These are phyloP conservation scores for Plasmodium gaboni DNA, from an alignment of 169 alveolate genomes.

Conservation along the genomic window DNA sequence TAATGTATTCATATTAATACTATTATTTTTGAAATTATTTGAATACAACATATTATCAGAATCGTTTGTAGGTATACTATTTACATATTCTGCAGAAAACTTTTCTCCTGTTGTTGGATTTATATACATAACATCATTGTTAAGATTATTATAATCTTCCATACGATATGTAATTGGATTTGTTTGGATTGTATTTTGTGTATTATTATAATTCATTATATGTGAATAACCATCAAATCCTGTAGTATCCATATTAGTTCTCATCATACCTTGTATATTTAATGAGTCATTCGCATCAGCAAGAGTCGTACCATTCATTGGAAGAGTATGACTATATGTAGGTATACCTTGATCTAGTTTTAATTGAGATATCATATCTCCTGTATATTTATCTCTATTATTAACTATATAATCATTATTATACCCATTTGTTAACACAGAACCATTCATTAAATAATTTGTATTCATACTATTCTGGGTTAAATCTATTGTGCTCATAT, in stretches of 20 bases:
- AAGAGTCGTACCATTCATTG: constrained; percentile 41
- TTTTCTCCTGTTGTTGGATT: constrained; percentile 44
- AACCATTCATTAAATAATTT: constrained; percentile 70
- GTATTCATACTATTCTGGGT: constrained; percentile 35
- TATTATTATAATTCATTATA: constrained; percentile 70
- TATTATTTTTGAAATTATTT: constrained; percentile 46
- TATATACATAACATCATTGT: constrained; percentile 52
- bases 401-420: constrained; percentile 27
- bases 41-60: constrained; percentile 51
- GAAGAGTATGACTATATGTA: constrained; percentile 48
- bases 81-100: constrained; percentile 45
- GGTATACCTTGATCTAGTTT: constrained; percentile 57
- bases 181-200: constrained; percentile 54
- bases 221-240: constrained; percentile 67
- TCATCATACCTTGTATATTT: constrained; percentile 74
- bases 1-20: constrained; percentile 27
- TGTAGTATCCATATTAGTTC: constrained; percentile 34
- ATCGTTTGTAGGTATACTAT: constrained; percentile 30
- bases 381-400: constrained; percentile 38
- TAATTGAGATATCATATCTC: constrained; percentile 49
- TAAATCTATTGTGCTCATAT: constrained; percentile 29
- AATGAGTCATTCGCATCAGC: constrained; percentile 37
- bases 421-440: constrained; percentile 46
- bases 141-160: constrained; percentile 30
- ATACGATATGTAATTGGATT: constrained; percentile 43